phyloP scores from a whole-genome alignment of 306 rosid species.

The Bauhinia variegata region DNA sequence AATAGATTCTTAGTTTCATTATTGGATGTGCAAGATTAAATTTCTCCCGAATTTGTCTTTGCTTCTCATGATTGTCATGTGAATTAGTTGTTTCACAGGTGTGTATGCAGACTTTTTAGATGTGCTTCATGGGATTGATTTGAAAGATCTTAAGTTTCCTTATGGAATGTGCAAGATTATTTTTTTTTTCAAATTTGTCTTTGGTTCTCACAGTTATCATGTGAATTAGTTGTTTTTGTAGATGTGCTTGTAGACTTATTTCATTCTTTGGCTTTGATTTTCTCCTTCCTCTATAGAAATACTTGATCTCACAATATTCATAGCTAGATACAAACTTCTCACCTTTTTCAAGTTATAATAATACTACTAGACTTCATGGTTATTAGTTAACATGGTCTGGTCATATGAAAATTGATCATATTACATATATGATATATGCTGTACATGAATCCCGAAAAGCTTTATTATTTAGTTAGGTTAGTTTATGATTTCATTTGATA shows the following conservation, averaged over 20 bases:
- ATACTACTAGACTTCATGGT: not conserved
- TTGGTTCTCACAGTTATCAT: not conserved
- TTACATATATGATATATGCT: not conserved
- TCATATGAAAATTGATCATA: not conserved
- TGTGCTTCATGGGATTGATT: not conserved
- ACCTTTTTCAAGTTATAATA: not conserved
- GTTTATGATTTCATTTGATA: not conserved
- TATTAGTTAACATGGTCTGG: not conserved
- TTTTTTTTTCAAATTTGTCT: too few relatives aligned
- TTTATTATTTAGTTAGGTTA: not conserved
- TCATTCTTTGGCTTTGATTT: not conserved
- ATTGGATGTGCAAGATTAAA: constrained; percentile 7
- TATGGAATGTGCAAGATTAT: constrained; percentile 10
- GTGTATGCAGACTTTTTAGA: too few relatives aligned
- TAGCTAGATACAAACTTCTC: not conserved
- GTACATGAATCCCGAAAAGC: not conserved
- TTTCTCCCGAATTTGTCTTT: too few relatives aligned
- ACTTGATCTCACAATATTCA: not conserved
- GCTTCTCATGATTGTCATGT: not conserved
- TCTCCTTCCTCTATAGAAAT: not conserved
- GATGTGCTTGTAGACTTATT: not conserved
- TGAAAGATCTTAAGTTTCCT: not conserved
- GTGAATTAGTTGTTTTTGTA: not conserved
- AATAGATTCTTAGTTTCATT: constrained; percentile 8
- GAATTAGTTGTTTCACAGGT: too few relatives aligned